Conservation (phyloP, 352 stramenopile species). For the Phytopythium cucurbitacearum region DNA sequence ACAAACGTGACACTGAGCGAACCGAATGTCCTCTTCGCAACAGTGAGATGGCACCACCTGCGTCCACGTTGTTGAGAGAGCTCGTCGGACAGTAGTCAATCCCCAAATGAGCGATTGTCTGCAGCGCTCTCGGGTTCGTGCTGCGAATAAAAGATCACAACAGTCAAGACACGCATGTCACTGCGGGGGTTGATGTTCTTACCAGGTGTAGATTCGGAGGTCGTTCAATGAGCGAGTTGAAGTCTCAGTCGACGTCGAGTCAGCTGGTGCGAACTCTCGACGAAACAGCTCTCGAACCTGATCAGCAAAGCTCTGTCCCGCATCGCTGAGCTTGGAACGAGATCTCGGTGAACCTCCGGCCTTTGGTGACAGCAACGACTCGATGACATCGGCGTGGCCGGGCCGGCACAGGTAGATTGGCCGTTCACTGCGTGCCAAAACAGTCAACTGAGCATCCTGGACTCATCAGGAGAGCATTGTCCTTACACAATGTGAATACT, state of each 20-base stretch:
- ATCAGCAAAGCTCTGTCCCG: conserved; percentile 18
- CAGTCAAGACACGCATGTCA: neutral
- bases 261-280: conserved; percentile 5
- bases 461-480: too few species aligned
- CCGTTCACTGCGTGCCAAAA: conserved; percentile 11
- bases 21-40: neutral
- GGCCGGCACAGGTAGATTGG: conserved; percentile 41
- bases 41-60: conserved; percentile 14
- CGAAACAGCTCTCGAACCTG: conserved; percentile 21
- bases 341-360: conserved; percentile 3
- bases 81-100: conserved; percentile 40
- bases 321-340: conserved; percentile 11
- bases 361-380: conserved; percentile 19
- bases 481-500: conserved; percentile 41
- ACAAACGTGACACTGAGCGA: neutral
- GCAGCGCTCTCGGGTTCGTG: conserved; percentile 29
- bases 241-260: neutral
- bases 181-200: neutral
- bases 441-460: neutral
- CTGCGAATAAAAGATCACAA: conserved; percentile 5
- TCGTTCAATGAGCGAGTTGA: conserved; percentile 8
- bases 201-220: conserved; percentile 38
- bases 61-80: conserved; percentile 36
- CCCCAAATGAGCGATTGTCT: conserved; percentile 32
- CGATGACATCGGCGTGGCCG: conserved; percentile 20